Evolutionary conservation across 306 rosid species (phyloP), one percentile per base, ranked within the genome.

Genomic region (Spatholobus suberectus): DNA sequence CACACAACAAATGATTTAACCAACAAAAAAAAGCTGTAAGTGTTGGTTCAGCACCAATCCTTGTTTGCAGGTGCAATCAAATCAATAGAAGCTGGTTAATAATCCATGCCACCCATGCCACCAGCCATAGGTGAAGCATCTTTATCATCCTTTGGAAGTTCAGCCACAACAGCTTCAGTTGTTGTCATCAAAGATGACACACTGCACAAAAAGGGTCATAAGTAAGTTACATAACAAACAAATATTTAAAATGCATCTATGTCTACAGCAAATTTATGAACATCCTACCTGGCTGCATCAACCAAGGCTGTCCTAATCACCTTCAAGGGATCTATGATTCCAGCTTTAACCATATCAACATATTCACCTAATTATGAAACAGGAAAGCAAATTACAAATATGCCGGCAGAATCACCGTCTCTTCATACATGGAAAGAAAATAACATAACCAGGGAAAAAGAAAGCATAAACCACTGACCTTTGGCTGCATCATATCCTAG

Each of bases 401-500:
- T 32, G 34, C 29, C 23, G 73, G 54, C 55, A 46, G 41, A 81
- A 72, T 66, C 70, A 76, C 23, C 4, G 1, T 17, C 23, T 9
- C 20, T 15, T 35, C 1, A 24, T 54, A 51, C 52, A 10, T 0
- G 26, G 34, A n/a, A 58, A 4, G 61, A 21, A 70, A 29, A 29
- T 1, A 40, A n/a, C 58, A 29, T 13, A 26, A 12, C 27, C 29
- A 41, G 12, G 18, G 38, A 43, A 38, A 72, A 71, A n/a, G 69
- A 43, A 70, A 24, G 5, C 34, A 59, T 54, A 61, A 49, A 69
- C n/a, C 41, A 70, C 91, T 72, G 13, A 96, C 99, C 99, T 89
- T 94, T 96, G 49, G 99, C 98, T 13, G 99, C 99, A 80, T 96
- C 99, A 37, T 96, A 96, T n/a, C 99, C 99, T 70, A 92, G 91